phyloP scores from a whole-genome alignment of 495 filamentous ascomycete species.

The Neurospora terricola region DNA sequence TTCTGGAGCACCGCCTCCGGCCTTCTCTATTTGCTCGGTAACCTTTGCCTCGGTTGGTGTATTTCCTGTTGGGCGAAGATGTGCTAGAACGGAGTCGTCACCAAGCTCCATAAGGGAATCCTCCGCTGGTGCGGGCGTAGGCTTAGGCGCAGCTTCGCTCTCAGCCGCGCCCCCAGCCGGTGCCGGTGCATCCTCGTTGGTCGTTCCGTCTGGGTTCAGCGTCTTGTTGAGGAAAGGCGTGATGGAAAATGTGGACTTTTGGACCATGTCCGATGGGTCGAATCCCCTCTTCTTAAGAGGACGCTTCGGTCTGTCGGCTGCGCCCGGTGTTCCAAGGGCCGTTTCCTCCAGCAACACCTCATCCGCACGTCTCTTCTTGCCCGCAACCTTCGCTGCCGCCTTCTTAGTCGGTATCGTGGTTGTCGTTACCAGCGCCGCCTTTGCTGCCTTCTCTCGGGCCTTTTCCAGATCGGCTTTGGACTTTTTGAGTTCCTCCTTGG shows the following conservation, averaged over 20 bases:
- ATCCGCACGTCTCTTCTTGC: slow-evolving; percentile 28
- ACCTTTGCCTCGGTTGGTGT: slow-evolving; percentile 36
- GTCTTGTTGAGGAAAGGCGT: slow-evolving; percentile 85
- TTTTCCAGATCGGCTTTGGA: slow-evolving; percentile 36
- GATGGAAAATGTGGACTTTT: slow-evolving; percentile 86
- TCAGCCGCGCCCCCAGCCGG: background rate
- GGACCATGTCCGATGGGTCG: slow-evolving; percentile 51
- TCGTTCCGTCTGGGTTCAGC: slow-evolving; percentile 28
- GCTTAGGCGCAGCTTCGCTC: background rate
- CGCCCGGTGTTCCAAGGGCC: slow-evolving; percentile 27
- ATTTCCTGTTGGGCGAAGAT: slow-evolving; percentile 10
- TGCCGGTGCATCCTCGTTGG: background rate
- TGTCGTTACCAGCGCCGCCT: slow-evolving; percentile 9
- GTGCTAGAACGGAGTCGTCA: slow-evolving; percentile 7
- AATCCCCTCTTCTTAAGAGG: slow-evolving; percentile 41
- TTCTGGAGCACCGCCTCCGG: background rate
- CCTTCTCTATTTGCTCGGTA: slow-evolving; percentile 21
- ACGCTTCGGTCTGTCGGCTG: slow-evolving; percentile 24
- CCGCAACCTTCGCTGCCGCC: slow-evolving; percentile 23
- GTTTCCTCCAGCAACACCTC: slow-evolving; percentile 25
- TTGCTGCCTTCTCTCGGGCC: slow-evolving; percentile 20
- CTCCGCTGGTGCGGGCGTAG: slow-evolving; percentile 6
- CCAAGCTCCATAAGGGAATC: slow-evolving; percentile 4
- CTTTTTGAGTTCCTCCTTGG: slow-evolving; percentile 61
- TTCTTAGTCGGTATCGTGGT: slow-evolving; percentile 25